Conservation (phyloP, 2,329 filamentous ascomycete species). For the Chaetomiaceae sp. region DNA sequence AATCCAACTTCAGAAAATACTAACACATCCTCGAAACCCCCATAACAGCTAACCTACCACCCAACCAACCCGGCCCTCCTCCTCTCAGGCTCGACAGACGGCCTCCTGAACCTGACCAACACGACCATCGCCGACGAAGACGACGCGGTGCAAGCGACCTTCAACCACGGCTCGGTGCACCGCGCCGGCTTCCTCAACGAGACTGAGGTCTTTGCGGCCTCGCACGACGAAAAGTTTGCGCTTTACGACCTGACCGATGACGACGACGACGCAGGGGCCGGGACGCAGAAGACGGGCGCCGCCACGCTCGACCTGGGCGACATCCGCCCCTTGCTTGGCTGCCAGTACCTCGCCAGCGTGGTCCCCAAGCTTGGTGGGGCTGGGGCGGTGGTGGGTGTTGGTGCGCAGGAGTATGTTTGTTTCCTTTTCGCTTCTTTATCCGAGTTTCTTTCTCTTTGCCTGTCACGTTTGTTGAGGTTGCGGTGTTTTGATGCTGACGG, state of each 20-base stretch:
- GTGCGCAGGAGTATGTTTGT: constrained; percentile 56
- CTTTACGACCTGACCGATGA: constrained; percentile 68
- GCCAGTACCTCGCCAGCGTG: constrained; percentile 70
- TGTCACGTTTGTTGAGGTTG: constrained; percentile 10
- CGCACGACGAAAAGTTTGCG: constrained; percentile 72
- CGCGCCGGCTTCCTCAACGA: constrained; percentile 65
- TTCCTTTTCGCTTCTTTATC: constrained; percentile 33
- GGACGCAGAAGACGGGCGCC: constrained; percentile 41
- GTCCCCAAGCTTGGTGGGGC: constrained; percentile 53
- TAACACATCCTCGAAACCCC: not conserved
- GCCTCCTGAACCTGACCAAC: constrained; percentile 73
- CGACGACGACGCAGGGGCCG: constrained; percentile 17
- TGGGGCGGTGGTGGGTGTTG: constrained; percentile 58
- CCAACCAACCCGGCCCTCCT: constrained; percentile 56
- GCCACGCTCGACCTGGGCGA: constrained; percentile 61
- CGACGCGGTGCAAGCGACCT: constrained; percentile 70
- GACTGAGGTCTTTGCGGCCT: constrained; percentile 65
- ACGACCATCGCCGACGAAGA: constrained; percentile 67
- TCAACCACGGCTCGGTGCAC: constrained; percentile 74
- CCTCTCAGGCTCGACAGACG: constrained; percentile 74
- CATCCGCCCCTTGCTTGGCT: constrained; percentile 58
- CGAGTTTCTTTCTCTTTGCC: constrained; percentile 23
- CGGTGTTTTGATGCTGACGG: not conserved
- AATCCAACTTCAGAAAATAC: too few species aligned
- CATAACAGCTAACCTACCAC: constrained; percentile 53